phyloP scores from a whole-genome alignment of 2,329 filamentous ascomycete genomes.

The Nemania sp. region DNA sequence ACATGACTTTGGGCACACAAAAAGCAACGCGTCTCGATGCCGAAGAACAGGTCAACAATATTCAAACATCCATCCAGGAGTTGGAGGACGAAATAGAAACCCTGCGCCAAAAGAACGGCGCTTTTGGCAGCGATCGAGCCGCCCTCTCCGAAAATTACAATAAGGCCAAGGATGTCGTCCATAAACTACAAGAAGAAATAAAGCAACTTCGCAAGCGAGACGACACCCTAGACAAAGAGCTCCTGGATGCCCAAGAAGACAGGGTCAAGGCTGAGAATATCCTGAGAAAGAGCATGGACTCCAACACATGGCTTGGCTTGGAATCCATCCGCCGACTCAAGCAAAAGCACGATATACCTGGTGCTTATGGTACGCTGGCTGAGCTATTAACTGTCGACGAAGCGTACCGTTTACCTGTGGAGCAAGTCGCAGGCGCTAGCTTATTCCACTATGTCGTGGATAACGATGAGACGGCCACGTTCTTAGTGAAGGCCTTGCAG shows the following conservation, averaged over 20 bases:
- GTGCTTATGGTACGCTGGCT: slow-evolving; percentile 91
- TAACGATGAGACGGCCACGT: slow-evolving; percentile 86
- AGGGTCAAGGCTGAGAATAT: slow-evolving; percentile 81
- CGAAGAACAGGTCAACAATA: slow-evolving; percentile 80
- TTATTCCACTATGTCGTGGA: slow-evolving; percentile 98
- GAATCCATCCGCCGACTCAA: slow-evolving; percentile 88
- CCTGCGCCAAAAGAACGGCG: slow-evolving; percentile 79
- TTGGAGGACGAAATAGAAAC: slow-evolving; percentile 79
- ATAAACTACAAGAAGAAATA: slow-evolving; percentile 85
- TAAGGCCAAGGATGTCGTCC: slow-evolving; percentile 80
- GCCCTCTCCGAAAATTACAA: slow-evolving; percentile 79
- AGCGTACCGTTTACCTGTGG: slow-evolving; percentile 86
- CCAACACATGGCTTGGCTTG: slow-evolving; percentile 85
- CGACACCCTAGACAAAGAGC: slow-evolving; percentile 83
- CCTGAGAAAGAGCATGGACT: slow-evolving; percentile 88
- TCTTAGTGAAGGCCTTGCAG: slow-evolving; percentile 82
- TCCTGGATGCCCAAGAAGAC: slow-evolving; percentile 80
- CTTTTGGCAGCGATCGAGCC: slow-evolving; percentile 80
- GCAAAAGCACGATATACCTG: slow-evolving; percentile 80
- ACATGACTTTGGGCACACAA: slow-evolving; percentile 79
- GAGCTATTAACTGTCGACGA: slow-evolving; percentile 92
- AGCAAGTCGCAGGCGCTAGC: slow-evolving; percentile 91
- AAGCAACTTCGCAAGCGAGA: slow-evolving; percentile 91
- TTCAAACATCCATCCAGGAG: slow-evolving; percentile 77
- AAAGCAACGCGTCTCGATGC: slow-evolving; percentile 88